phyloP scores from a whole-genome alignment of 495 filamentous ascomycete genomes.

The Letharia lupina region DNA sequence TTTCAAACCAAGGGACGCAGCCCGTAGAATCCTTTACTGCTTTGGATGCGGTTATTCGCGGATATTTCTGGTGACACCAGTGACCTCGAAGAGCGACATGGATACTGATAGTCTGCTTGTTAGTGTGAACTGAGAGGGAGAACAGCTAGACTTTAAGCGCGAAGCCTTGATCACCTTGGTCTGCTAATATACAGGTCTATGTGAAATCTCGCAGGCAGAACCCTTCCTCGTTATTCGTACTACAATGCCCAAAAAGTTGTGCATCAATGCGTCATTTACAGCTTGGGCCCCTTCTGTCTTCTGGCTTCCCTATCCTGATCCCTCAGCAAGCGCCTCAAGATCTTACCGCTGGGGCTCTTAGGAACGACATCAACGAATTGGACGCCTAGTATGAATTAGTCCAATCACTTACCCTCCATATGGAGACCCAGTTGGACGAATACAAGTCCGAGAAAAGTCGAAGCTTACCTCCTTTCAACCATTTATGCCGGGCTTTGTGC shows the following conservation, averaged over 20 bases:
- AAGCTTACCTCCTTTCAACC: slow-evolving; percentile 57
- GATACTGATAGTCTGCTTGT: background rate
- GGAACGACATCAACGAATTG: slow-evolving; percentile 53
- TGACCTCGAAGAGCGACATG: background rate
- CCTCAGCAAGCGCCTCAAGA: slow-evolving; percentile 68
- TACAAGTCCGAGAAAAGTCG: background rate
- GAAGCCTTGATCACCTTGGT: background rate
- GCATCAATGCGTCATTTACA: slow-evolving; percentile 28
- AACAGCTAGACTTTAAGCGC: background rate
- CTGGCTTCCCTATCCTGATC: slow-evolving; percentile 69
- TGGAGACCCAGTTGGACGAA: background rate
- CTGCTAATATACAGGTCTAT: background rate
- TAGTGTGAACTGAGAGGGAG: background rate
- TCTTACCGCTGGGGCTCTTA: slow-evolving; percentile 91
- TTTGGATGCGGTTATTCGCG: background rate
- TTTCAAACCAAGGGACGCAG: background rate
- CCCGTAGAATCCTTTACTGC: background rate
- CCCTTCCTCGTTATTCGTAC: background rate
- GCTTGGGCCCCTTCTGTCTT: slow-evolving; percentile 51
- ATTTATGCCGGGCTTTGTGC: slow-evolving; percentile 82
- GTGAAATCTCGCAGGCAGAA: background rate
- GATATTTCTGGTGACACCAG: background rate
- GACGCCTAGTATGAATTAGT: slow-evolving; percentile 14
- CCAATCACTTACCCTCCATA: background rate
- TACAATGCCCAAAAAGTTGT: background rate